Conservation (phyloP, 306 rosid species). For the Gastrolobium villosum region DNA sequence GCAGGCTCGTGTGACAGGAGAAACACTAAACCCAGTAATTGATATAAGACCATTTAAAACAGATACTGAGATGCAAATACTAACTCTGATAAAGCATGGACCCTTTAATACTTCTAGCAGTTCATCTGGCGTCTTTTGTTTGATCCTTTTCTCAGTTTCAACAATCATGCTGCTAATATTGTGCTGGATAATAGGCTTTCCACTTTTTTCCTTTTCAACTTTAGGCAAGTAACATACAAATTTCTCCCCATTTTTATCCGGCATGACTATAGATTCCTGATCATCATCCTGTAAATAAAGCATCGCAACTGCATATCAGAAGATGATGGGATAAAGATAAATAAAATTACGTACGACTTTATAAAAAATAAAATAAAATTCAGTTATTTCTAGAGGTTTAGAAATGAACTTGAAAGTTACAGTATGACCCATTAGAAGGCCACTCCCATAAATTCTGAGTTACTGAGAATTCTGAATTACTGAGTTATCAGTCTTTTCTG, state of each 20-base stretch:
- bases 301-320: slow-evolving; percentile 13
- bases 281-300: slow-evolving; percentile 73
- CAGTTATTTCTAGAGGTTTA: slow-evolving; percentile 14
- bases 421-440: slow-evolving; percentile 8
- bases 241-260: slow-evolving; percentile 74
- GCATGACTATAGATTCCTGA: slow-evolving; percentile 84
- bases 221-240: slow-evolving; percentile 90
- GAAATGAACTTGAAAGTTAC: not conserved
- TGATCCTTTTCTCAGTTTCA: slow-evolving; percentile 80
- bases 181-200: slow-evolving; percentile 66
- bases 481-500: not conserved
- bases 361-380: not conserved
- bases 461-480: not conserved
- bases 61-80: slow-evolving; percentile 45
- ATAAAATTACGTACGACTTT: not conserved
- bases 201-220: slow-evolving; percentile 80
- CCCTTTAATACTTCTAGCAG: slow-evolving; percentile 86
- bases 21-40: not conserved
- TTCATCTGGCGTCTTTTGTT: slow-evolving; percentile 95
- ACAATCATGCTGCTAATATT: slow-evolving; percentile 88
- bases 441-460: not conserved
- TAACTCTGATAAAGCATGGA: slow-evolving; percentile 78
- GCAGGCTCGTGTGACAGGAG: too few relatives aligned
- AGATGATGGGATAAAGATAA: slow-evolving; percentile 2
- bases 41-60: slow-evolving; percentile 24